A percentile compares a stretch with the other conserved stretches of the same genome.
Evolutionary conservation across 805 yeast genomes (phyloP).

Genomic region (Sugiyamaella boreocaroliniensis): DNA sequence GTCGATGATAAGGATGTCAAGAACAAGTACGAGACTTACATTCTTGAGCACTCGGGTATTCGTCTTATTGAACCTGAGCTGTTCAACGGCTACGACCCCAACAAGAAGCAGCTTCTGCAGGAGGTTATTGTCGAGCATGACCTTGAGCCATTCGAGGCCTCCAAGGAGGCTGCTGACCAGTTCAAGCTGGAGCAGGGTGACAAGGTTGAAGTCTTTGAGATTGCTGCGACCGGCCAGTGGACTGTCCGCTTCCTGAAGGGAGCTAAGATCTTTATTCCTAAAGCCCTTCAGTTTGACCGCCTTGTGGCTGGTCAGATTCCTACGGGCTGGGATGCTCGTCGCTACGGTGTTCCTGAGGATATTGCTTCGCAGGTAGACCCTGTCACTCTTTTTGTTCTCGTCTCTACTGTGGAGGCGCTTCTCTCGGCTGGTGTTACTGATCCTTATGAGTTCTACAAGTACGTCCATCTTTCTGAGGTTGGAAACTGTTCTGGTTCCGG

Average conservation of each 20-base stretch:
- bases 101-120: conserved; percentile 86
- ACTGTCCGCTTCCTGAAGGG: conserved; percentile 89
- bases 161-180: conserved; percentile 91
- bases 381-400: conserved; percentile 85
- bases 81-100: conserved; percentile 90
- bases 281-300: conserved; percentile 58
- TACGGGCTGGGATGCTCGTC: conserved; percentile 94
- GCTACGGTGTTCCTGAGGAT: conserved; percentile 93
- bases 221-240: conserved; percentile 85
- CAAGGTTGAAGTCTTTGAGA: conserved; percentile 82
- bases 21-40: conserved; percentile 80
- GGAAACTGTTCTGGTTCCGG: conserved; percentile 99
- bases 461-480: conserved; percentile 95
- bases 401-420: conserved; percentile 91
- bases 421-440: conserved; percentile 93
- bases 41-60: conserved; percentile 91
- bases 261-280: conserved; percentile 84
- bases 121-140: conserved; percentile 96
- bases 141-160: conserved; percentile 90
- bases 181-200: conserved; percentile 93
- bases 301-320: conserved; percentile 89
- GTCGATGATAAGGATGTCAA: conserved; percentile 94
- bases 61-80: conserved; percentile 94
- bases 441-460: conserved; percentile 97
- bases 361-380: conserved; percentile 93